phyloP scores from a whole-genome alignment of 345 rosid genomes.

The Eucalyptus viminalis region DNA sequence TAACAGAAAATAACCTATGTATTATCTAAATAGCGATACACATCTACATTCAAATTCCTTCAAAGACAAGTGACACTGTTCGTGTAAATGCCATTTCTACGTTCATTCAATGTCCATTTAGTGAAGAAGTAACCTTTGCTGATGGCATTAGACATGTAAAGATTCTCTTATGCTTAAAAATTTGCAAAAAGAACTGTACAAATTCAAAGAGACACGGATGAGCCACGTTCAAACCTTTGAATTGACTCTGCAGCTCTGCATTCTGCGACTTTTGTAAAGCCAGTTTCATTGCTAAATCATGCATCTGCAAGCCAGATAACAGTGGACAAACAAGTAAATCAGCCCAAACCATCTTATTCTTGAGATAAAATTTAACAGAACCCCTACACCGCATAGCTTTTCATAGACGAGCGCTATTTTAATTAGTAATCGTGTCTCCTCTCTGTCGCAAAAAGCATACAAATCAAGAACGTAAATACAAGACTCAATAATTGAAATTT shows the following conservation, averaged over 20 bases:
- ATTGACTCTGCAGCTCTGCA: constrained; percentile 74
- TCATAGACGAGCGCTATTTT: background rate
- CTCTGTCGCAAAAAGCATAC: background rate
- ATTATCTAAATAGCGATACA: background rate
- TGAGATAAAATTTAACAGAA: background rate
- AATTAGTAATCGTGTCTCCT: background rate
- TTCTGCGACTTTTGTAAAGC: constrained; percentile 80
- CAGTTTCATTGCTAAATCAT: constrained; percentile 76
- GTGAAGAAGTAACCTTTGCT: background rate
- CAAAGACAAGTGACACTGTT: background rate
- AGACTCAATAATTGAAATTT: background rate
- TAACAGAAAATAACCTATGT: background rate
- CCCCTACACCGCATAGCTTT: background rate
- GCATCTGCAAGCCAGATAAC: constrained; percentile 45
- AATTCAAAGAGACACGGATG: background rate
- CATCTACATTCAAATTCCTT: background rate
- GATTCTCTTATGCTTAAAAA: background rate
- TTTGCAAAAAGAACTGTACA: background rate
- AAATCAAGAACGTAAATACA: background rate
- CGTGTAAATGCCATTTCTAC: background rate
- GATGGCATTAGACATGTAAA: background rate
- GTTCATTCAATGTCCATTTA: background rate
- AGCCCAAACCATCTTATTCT: background rate
- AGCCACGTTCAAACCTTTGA: constrained; percentile 40
- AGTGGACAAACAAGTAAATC: background rate